Conservation (phyloP, 768 basidiomycete genomes). For the Hortiboletus flavorubellus region DNA sequence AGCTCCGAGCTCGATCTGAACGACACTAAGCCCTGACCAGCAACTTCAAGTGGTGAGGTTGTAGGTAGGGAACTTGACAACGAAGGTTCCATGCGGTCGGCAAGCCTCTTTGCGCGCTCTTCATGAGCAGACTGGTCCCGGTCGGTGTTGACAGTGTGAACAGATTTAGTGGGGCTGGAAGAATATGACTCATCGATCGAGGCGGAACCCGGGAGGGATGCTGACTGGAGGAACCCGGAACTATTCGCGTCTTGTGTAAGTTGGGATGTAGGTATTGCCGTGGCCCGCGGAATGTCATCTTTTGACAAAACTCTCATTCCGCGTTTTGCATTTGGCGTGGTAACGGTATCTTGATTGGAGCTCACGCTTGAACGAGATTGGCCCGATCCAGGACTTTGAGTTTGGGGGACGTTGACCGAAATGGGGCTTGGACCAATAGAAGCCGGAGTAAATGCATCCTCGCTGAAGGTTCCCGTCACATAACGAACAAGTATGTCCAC, state of each 20-base stretch:
- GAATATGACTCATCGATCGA: slow-evolving; percentile 33
- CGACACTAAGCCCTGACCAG: slow-evolving; percentile 28
- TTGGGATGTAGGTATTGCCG: slow-evolving; percentile 54
- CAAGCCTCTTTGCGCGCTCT: slow-evolving; percentile 35
- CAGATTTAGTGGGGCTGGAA: slow-evolving; percentile 54
- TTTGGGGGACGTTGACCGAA: slow-evolving; percentile 23
- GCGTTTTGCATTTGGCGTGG: slow-evolving; percentile 28
- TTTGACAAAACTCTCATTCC: slow-evolving; percentile 46
- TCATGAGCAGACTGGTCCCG: slow-evolving; percentile 22
- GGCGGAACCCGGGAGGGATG: slow-evolving; percentile 29
- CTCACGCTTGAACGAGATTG: slow-evolving; percentile 59
- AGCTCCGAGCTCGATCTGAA: slow-evolving; percentile 75
- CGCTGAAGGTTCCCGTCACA: slow-evolving; percentile 76
- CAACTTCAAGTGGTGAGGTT: slow-evolving; percentile 42
- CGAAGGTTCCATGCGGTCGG: slow-evolving; percentile 54
- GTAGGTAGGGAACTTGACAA: slow-evolving; percentile 60
- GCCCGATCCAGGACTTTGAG: slow-evolving; percentile 27
- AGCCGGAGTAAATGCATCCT: slow-evolving; percentile 52
- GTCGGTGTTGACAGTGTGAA: slow-evolving; percentile 41
- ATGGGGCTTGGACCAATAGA: slow-evolving; percentile 33
- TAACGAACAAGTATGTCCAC: slow-evolving; percentile 91
- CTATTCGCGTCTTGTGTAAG: slow-evolving; percentile 52
- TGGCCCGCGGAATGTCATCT: slow-evolving; percentile 57
- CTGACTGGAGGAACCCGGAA: slow-evolving; percentile 56
- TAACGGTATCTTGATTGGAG: slow-evolving; percentile 34